These are phyloP conservation scores for Kuraishia cidri DNA, from an alignment of 805 yeast species.

Conservation along the genomic window DNA sequence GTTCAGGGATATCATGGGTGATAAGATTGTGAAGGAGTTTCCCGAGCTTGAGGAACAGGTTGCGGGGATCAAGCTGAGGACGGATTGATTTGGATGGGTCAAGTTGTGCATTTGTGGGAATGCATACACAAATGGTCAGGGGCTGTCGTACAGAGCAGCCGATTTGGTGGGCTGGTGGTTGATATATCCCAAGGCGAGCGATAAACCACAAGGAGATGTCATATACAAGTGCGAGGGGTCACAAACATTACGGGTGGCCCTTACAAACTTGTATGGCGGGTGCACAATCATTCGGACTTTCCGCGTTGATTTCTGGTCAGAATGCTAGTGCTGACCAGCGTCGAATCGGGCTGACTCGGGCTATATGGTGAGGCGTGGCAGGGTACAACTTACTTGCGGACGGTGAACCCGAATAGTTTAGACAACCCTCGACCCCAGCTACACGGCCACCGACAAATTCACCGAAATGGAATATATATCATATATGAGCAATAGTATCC, in stretches of 20 bases:
- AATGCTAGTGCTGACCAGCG: too few relatives aligned
- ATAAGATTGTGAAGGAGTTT: constrained; percentile 64
- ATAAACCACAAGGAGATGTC: constrained; percentile 29
- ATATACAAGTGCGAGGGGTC: constrained; percentile 30
- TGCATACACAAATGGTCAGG: neutral
- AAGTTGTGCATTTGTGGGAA: neutral
- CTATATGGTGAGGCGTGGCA: too few relatives aligned
- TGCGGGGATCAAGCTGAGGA: constrained; percentile 42
- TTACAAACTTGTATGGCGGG: constrained; percentile 8
- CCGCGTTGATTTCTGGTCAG: too few relatives aligned
- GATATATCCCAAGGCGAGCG: neutral
- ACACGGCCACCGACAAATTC: constrained; percentile 70
- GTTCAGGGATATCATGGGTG: constrained; percentile 59
- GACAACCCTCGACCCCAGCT: constrained; percentile 48
- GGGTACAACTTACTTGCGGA: constrained; percentile 17
- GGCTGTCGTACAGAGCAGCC: too few relatives aligned
- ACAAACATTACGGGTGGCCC: constrained; percentile 24
- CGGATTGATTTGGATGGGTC: constrained; percentile 11
- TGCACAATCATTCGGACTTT: constrained; percentile 11
- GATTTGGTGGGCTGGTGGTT: too few relatives aligned
- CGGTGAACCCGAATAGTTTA: constrained; percentile 33
- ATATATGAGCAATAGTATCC: constrained; percentile 24
- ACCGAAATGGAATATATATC: constrained; percentile 39
- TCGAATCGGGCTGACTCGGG: too few relatives aligned
- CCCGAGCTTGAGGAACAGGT: constrained; percentile 63